Base-by-base conservation (phyloP, 768 basidiomycete genomes). In the Lyophyllum decastes region DNA sequence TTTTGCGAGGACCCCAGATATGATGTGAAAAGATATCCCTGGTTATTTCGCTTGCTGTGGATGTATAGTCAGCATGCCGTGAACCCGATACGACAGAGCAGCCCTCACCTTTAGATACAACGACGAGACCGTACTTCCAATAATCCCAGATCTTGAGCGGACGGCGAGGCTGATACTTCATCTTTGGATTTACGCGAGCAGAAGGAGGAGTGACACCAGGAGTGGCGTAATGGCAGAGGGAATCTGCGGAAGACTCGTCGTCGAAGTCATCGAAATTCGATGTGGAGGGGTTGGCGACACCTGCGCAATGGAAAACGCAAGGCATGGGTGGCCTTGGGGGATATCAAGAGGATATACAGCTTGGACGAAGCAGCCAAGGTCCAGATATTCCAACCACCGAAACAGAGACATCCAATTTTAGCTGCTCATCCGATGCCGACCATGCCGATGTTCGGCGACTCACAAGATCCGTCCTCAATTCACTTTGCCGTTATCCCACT, bases 1-100 rank as follows among this genome's bases (percentile, higher is more conserved):
- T 90, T 67, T 87, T 86, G 43, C 89, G 86, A 0, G 96, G 95
- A 2, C 96, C 96, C 78, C 86, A 89, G 40, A 98, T 74, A 60
- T 88, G 84, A 69, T 97, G 90, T 7, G 81, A 77, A 47, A 96
- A 71, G 24, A 97, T 80, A 52, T 92, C 94, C 12, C 79, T 74
- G 3, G 87, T 84, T 43, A 83, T 64, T 59, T 78, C 77, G 44
- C 77, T 80, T 33, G 77, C 78, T 80, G 49, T 52, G 49, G 33
- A 34, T 21, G n/a, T n/a, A 43, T 41, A 43, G 16, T 61, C 10
- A 49, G 48, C 34, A 35, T 38, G 47, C 8, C 30, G 46, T n/a
- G 35, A 44, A 35, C 24, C 34, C 5, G 34, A 30, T 9, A 21
- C 2, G 26, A 26, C 10, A 7, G 52, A 45, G 34, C 10, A 19